These are phyloP conservation scores for Xanthoconium purpureum DNA, from an alignment of 768 basidiomycete species.

Conservation along the genomic window DNA sequence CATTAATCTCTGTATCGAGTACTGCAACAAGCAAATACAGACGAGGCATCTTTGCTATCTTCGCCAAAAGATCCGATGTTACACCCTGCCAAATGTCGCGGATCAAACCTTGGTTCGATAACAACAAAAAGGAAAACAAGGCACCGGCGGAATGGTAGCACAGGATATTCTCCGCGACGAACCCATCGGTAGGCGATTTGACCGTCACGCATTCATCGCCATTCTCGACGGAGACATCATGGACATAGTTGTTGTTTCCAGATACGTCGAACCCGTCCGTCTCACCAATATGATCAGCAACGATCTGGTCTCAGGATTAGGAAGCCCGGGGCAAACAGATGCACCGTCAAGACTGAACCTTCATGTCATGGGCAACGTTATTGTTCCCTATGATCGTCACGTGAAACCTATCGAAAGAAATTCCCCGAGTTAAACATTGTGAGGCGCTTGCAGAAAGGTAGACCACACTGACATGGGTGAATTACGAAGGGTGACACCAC, in stretches of 20 bases:
- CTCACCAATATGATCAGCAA: conserved; percentile 12
- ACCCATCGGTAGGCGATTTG: conserved; percentile 30
- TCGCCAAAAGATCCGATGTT: conserved; percentile 15
- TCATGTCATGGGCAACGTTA: conserved; percentile 10
- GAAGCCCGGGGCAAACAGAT: background rate
- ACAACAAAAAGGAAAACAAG: background rate
- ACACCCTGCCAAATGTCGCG: conserved; percentile 3
- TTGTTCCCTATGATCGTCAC: conserved; percentile 5
- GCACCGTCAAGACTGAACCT: background rate
- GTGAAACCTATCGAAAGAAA: conserved; percentile 9
- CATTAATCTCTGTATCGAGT: background rate
- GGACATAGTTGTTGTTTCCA: conserved; percentile 32
- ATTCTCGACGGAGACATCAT: conserved; percentile 34
- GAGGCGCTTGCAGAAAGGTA: background rate
- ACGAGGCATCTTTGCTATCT: background rate
- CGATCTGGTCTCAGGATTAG: background rate
- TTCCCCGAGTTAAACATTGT: background rate
- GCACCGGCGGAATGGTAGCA: conserved; percentile 11
- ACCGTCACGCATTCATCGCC: conserved; percentile 34
- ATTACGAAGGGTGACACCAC: conserved; percentile 15
- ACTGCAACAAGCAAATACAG: background rate
- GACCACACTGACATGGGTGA: conserved; percentile 4
- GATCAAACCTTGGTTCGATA: background rate
- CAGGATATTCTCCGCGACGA: conserved; percentile 9
- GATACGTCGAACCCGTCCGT: conserved; percentile 16